Evolutionary conservation across 805 yeast species (phyloP), one percentile per base, ranked within the genome.

Genomic region (Cyberlindnera veronae): DNA sequence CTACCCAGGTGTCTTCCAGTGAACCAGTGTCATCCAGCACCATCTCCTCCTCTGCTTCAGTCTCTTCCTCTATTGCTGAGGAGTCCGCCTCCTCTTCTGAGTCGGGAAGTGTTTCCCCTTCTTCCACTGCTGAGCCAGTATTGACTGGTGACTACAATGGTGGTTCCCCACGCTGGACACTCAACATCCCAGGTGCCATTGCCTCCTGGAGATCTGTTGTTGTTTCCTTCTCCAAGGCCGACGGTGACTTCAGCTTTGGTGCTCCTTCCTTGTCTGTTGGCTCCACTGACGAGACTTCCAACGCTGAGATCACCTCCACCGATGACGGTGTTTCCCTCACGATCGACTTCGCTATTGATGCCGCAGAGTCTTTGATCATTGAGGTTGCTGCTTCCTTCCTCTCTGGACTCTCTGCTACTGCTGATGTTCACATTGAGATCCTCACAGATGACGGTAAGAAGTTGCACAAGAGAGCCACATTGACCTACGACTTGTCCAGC

Each of bases 391-490:
- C 29, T 13, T 11, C 9, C 7, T n/a, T 26, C n/a, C 13, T 26
- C 13, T 26, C 29, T 26, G 29, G 29, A 6, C 7, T 6, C 9
- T 26, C n/a, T 14, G 9, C n/a, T 11, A 26, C 29, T n/a, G n/a
- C 29, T 12, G 29, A 30, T 29, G 43, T 28, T 19, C 27, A 29
- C 26, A 23, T 39, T 12, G 31, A 28, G 9, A 20, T 38, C n/a
- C 26, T 32, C 5, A 36, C 32, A 29, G 26, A 39, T n/a, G 29
- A n/a, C 16, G 36, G 32, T 17, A 28, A 19, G 35, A 33, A 32
- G 28, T 33, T 41, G 16, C 11, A n/a, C 21, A 41, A 41, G 39
- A 41, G 45, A 34, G 41, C 41, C 8, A 26, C 16, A 5, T 12
- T 30, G n/a, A 20, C 39, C 7, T 39, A 21, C 12, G 38, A 27